Evolutionary conservation across 352 stramenopile species (phyloP).

Genomic region (Aphanomyces stellatus): DNA sequence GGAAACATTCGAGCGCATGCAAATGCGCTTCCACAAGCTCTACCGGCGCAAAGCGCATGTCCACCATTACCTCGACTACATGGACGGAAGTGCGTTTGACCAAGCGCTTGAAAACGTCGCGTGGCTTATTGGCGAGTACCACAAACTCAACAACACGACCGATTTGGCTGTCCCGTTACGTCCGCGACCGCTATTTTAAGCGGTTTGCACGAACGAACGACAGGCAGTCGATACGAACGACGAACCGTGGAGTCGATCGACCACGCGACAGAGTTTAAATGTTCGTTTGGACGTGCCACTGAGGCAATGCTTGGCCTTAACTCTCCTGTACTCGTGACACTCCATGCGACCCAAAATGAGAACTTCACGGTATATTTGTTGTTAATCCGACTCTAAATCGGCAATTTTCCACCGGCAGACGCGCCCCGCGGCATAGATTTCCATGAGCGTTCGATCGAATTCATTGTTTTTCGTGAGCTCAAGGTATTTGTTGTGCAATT

Average conservation of each 20-base stretch:
- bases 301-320: too few relatives aligned
- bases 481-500: conserved; percentile 72
- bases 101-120: conserved; percentile 50
- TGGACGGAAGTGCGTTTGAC: conserved; percentile 44
- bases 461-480: conserved; percentile 38
- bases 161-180: not conserved
- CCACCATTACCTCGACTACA: conserved; percentile 84
- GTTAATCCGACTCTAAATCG: conserved; percentile 14
- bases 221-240: too few relatives aligned
- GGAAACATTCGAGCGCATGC: conserved; percentile 71
- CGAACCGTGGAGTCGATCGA: too few relatives aligned
- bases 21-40: conserved; percentile 64
- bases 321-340: not conserved
- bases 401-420: conserved; percentile 21
- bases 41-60: conserved; percentile 72
- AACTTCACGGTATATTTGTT: too few relatives aligned
- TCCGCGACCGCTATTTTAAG: not conserved
- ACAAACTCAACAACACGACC: conserved; percentile 34
- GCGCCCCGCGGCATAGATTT: conserved; percentile 18
- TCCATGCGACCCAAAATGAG: too few relatives aligned
- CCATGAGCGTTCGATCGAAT: conserved; percentile 19
- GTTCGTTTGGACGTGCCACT: too few relatives aligned
- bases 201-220: too few relatives aligned
- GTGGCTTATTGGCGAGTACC: conserved; percentile 58
- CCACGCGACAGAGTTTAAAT: not conserved